A percentile compares a stretch with the other conserved stretches of the same genome.
phyloP scores from a whole-genome alignment of 192 early-diverging fungal genomes.

The Funneliformis mosseae region DNA sequence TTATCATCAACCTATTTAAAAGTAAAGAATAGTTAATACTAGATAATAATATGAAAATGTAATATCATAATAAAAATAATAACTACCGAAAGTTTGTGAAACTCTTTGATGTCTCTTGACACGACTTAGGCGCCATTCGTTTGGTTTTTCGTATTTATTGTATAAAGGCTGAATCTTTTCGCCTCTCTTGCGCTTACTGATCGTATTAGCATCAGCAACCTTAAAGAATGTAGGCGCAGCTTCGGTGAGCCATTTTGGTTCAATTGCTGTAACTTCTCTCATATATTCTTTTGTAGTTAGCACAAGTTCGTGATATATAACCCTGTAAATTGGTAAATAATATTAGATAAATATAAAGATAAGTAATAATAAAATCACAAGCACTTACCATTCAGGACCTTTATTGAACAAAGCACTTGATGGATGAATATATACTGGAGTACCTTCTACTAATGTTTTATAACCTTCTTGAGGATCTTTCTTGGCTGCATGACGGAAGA shows the following conservation, averaged over 20 bases:
- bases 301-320: slow-evolving; percentile 92
- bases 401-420: slow-evolving; percentile 95
- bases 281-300: slow-evolving; percentile 93
- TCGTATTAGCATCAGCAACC: slow-evolving; percentile 91
- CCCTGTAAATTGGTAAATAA: slow-evolving; percentile 81
- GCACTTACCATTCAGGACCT: slow-evolving; percentile 82
- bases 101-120: slow-evolving; percentile 69
- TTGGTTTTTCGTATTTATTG: slow-evolving; percentile 92
- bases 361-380: slow-evolving; percentile 52
- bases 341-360: slow-evolving; percentile 85
- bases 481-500: slow-evolving; percentile 96
- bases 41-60: too few relatives aligned
- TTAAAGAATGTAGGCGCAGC: slow-evolving; percentile 99
- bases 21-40: too few relatives aligned
- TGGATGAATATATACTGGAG: slow-evolving; percentile 97
- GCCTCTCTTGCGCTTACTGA: slow-evolving; percentile 89
- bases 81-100: slow-evolving; percentile 76
- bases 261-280: slow-evolving; percentile 85
- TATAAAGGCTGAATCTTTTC: slow-evolving; percentile 93
- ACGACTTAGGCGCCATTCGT: slow-evolving; percentile 92
- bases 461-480: slow-evolving; percentile 99
- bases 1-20: too few relatives aligned
- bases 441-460: slow-evolving; percentile 97
- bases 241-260: slow-evolving; percentile 92
- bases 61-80: not conserved